Percentiles rank a stretch among this genome's conserved stretches.
Evolutionary conservation across 2,329 filamentous ascomycete genomes (phyloP).

Genomic region (Microsporum canis): DNA sequence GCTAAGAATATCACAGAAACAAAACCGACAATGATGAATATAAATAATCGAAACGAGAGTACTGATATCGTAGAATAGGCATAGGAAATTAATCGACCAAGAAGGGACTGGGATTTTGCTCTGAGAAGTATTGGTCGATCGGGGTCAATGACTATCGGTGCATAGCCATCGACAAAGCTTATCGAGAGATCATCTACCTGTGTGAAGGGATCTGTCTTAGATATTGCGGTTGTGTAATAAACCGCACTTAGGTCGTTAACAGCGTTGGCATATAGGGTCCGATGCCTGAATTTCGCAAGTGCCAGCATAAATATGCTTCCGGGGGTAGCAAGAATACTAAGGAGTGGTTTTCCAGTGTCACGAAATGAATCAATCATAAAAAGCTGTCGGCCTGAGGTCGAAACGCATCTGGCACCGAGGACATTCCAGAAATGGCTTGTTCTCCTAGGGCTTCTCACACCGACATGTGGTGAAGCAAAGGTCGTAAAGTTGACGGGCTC

Average conservation of each 20-base stretch:
- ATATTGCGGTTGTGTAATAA: slow-evolving; percentile 72
- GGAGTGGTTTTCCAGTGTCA: slow-evolving; percentile 65
- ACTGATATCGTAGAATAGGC: slow-evolving; percentile 36
- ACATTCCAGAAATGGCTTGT: slow-evolving; percentile 68
- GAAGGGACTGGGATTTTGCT: slow-evolving; percentile 17
- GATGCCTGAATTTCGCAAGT: slow-evolving; percentile 62
- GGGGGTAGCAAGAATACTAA: slow-evolving; percentile 71
- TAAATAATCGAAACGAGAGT: slow-evolving; percentile 52
- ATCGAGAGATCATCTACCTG: slow-evolving; percentile 56
- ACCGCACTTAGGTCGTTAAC: slow-evolving; percentile 72
- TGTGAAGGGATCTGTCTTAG: slow-evolving; percentile 64
- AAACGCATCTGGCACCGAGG: slow-evolving; percentile 70
- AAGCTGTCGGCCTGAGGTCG: slow-evolving; percentile 72
- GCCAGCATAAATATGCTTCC: slow-evolving; percentile 76
- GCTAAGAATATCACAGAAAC: slow-evolving; percentile 59
- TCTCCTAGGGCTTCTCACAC: slow-evolving; percentile 58
- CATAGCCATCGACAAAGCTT: slow-evolving; percentile 63
- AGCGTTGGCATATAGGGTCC: slow-evolving; percentile 73
- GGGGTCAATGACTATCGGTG: slow-evolving; percentile 60
- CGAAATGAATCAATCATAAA: slow-evolving; percentile 81
- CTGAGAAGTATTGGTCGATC: slow-evolving; percentile 23
- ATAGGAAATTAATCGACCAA: slow-evolving; percentile 10
- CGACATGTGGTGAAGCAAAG: slow-evolving; percentile 75
- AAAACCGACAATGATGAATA: slow-evolving; percentile 63
- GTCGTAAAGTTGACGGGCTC: slow-evolving; percentile 89